Conservation (phyloP, 495 filamentous ascomycete species). For the Lindgomyces ingoldianus region DNA sequence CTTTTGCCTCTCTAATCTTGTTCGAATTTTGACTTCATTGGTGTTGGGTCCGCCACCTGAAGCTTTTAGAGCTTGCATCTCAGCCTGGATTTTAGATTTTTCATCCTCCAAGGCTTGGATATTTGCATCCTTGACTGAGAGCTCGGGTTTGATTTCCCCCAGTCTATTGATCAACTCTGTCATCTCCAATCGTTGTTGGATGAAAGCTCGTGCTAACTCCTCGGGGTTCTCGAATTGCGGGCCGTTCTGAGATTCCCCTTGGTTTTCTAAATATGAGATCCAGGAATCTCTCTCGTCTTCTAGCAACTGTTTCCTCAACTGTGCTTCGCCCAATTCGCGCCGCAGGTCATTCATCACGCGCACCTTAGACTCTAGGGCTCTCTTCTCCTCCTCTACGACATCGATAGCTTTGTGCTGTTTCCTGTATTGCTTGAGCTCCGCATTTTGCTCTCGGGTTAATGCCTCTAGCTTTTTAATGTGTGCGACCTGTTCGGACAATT, state of each 20-base stretch:
- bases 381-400: constrained; percentile 95
- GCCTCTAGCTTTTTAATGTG: constrained; percentile 84
- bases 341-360: constrained; percentile 73
- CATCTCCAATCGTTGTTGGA: constrained; percentile 78
- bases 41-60: constrained; percentile 43
- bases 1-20: constrained; percentile 81
- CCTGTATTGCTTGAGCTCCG: constrained; percentile 77
- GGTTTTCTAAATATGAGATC: constrained; percentile 79
- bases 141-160: constrained; percentile 75
- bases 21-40: constrained; percentile 57
- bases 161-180: constrained; percentile 74
- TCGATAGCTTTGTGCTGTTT: constrained; percentile 81
- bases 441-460: constrained; percentile 73
- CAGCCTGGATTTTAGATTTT: constrained; percentile 57
- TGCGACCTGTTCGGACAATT: constrained; percentile 83
- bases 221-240: constrained; percentile 85
- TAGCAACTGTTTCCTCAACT: constrained; percentile 78
- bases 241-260: constrained; percentile 54
- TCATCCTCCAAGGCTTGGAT: constrained; percentile 73
- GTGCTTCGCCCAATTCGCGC: constrained; percentile 71
- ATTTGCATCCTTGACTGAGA: constrained; percentile 74
- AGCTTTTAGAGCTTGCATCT: constrained; percentile 70
- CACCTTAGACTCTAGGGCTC: constrained; percentile 73
- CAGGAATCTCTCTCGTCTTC: constrained; percentile 87
- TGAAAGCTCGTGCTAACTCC: constrained; percentile 77